phyloP scores from a whole-genome alignment of 192 early-diverging fungal genomes.

The Entrophospora sp. region DNA sequence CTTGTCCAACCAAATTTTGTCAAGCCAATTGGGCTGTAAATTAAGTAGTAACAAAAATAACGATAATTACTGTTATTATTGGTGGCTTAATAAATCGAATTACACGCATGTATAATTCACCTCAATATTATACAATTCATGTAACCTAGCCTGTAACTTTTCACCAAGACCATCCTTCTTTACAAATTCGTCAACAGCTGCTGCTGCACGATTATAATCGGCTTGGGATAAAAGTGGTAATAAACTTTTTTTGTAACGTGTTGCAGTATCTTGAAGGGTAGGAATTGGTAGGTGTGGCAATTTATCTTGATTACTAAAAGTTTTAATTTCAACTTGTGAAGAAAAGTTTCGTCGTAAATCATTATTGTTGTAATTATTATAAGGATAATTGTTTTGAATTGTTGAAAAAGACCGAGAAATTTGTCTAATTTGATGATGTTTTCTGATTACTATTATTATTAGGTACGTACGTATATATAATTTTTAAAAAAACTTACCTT shows the following conservation, averaged over 20 bases:
- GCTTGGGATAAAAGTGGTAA: conserved; percentile 53
- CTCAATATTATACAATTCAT: conserved; percentile 56
- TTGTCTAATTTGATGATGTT: too few relatives aligned
- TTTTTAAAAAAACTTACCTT: too few relatives aligned
- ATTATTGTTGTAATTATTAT: too few relatives aligned
- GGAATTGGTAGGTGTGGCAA: conserved; percentile 85
- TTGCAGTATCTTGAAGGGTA: conserved; percentile 59
- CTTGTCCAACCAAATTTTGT: conserved; percentile 73
- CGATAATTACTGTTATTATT: background rate
- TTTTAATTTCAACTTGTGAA: conserved; percentile 18
- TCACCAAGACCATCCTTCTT: conserved; percentile 58
- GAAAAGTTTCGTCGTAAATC: background rate
- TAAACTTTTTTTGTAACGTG: conserved; percentile 70
- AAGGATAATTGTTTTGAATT: too few relatives aligned
- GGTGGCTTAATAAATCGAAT: background rate
- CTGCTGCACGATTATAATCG: conserved; percentile 51
- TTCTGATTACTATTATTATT: too few relatives aligned
- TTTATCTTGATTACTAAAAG: conserved; percentile 58
- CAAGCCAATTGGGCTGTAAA: conserved; percentile 76
- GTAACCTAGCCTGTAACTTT: conserved; percentile 64
- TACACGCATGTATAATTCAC: conserved; percentile 8
- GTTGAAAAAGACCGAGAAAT: too few relatives aligned
- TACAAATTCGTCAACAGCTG: conserved; percentile 65
- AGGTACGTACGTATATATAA: too few relatives aligned
- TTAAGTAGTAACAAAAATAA: conserved; percentile 7